Conservation (phyloP, 1,284 basidiomycete species). For the Ganoderma meredithae region DNA sequence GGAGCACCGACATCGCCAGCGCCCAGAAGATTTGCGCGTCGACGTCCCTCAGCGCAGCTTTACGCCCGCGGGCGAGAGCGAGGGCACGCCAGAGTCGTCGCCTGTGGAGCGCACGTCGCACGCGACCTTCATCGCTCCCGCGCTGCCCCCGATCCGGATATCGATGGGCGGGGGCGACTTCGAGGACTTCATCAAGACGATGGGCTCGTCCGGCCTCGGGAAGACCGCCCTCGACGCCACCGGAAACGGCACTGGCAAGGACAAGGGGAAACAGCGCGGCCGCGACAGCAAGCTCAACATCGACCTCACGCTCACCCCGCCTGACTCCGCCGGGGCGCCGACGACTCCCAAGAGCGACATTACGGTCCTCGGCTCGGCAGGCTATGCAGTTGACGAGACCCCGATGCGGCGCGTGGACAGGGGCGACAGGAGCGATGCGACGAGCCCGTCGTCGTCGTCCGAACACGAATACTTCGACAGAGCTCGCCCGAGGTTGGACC, state of each 20-base stretch:
- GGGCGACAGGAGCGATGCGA: constrained; percentile 15
- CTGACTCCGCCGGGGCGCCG: constrained; percentile 25
- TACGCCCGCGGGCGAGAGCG: constrained; percentile 43
- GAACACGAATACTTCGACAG: constrained; percentile 24
- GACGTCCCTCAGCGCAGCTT: constrained; percentile 22
- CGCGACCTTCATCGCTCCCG: constrained; percentile 81
- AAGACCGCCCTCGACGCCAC: constrained; percentile 34
- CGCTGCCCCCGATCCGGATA: constrained; percentile 82
- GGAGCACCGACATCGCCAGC: constrained; percentile 37
- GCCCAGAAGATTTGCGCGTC: constrained; percentile 28
- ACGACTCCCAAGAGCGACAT: constrained; percentile 40
- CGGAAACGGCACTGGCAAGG: constrained; percentile 47
- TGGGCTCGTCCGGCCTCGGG: constrained; percentile 39
- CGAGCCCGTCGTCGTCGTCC: constrained; percentile 27
- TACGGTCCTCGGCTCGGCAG: constrained; percentile 33
- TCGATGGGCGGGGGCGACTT: constrained; percentile 85
- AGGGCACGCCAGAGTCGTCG: constrained; percentile 56
- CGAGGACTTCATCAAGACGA: constrained; percentile 68
- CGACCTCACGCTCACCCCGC: constrained; percentile 35
- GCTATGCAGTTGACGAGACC: constrained; percentile 29
- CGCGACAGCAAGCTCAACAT: constrained; percentile 25
- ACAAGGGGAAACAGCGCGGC: constrained; percentile 43
- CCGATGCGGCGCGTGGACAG: constrained; percentile 33
- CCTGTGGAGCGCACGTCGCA: constrained; percentile 71
- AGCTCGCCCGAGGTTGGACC: constrained; percentile 18